Evolutionary conservation across 2,329 filamentous ascomycete species (phyloP).

Genomic region (Monosporascus sp.): DNA sequence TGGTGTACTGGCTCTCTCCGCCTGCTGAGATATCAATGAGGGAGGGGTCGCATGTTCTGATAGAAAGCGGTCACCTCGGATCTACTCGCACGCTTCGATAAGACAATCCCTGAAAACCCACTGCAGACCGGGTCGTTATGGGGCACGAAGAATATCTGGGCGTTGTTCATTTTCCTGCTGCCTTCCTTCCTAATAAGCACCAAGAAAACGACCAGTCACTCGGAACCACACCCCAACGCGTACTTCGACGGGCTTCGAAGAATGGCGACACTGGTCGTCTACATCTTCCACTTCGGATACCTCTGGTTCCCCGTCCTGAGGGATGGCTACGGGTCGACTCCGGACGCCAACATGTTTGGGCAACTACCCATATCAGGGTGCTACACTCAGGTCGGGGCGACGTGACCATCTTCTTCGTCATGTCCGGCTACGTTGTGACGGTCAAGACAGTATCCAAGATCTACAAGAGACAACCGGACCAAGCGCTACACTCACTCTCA

Average conservation of each 20-base stretch:
- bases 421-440: conserved; percentile 31
- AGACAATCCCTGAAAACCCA: neutral
- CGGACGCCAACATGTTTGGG: neutral
- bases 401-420: conserved; percentile 31
- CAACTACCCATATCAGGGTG: conserved; percentile 28
- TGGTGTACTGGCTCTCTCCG: neutral
- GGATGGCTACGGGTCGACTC: neutral
- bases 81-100: neutral
- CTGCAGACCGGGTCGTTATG: neutral
- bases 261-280: conserved; percentile 1
- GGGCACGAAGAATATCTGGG: neutral
- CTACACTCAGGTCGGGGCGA: conserved; percentile 23
- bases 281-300: conserved; percentile 4
- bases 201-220: neutral
- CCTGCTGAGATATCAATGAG: neutral
- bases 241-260: conserved; percentile 3
- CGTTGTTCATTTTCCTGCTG: neutral
- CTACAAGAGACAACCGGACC: conserved; percentile 6
- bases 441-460: conserved; percentile 23
- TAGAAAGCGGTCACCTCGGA: neutral
- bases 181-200: neutral
- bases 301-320: conserved; percentile 3
- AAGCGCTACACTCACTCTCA: conserved; percentile 12
- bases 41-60: neutral
- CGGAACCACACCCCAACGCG: neutral